phyloP scores from a whole-genome alignment of 2,329 filamentous ascomycete genomes.

The Fusarium sp. region DNA sequence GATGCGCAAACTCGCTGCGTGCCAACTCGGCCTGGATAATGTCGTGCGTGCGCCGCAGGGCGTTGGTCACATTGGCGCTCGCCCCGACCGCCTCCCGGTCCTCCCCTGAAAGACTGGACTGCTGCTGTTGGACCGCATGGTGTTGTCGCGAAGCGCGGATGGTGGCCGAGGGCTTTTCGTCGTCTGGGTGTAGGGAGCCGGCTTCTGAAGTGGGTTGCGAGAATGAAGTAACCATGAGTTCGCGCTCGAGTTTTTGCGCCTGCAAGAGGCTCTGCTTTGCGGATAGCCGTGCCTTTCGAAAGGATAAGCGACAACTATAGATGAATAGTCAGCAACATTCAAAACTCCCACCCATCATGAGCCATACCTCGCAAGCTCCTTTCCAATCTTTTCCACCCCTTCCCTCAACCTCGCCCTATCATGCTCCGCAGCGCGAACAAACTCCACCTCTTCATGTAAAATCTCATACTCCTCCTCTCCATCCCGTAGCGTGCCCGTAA shows the following conservation, averaged over 20 bases:
- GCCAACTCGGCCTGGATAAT: conserved; percentile 87
- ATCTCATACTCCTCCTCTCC: conserved; percentile 88
- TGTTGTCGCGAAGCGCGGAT: conserved; percentile 43
- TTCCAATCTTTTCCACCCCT: conserved; percentile 72
- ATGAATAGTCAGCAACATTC: conserved; percentile 8
- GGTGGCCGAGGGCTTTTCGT: conserved; percentile 37
- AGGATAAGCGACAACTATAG: conserved; percentile 69
- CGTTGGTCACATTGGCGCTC: conserved; percentile 84
- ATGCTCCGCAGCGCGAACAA: conserved; percentile 66
- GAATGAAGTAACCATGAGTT: conserved; percentile 78
- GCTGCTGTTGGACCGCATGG: conserved; percentile 45
- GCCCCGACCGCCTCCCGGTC: conserved; percentile 81
- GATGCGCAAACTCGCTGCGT: conserved; percentile 88
- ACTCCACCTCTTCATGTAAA: conserved; percentile 81
- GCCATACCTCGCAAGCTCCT: conserved; percentile 77
- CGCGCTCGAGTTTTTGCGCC: conserved; percentile 81
- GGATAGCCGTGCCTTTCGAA: conserved; percentile 83
- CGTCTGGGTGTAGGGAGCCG: conserved; percentile 45
- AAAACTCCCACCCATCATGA: not conserved
- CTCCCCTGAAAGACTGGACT: conserved; percentile 65
- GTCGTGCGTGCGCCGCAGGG: conserved; percentile 86
- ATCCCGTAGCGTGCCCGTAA: conserved; percentile 80
- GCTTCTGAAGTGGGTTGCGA: conserved; percentile 56
- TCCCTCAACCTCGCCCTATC: conserved; percentile 76
- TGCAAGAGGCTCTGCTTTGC: conserved; percentile 81